Conservation (phyloP, 208 protist genomes). For the Trypanosoma vivax region DNA sequence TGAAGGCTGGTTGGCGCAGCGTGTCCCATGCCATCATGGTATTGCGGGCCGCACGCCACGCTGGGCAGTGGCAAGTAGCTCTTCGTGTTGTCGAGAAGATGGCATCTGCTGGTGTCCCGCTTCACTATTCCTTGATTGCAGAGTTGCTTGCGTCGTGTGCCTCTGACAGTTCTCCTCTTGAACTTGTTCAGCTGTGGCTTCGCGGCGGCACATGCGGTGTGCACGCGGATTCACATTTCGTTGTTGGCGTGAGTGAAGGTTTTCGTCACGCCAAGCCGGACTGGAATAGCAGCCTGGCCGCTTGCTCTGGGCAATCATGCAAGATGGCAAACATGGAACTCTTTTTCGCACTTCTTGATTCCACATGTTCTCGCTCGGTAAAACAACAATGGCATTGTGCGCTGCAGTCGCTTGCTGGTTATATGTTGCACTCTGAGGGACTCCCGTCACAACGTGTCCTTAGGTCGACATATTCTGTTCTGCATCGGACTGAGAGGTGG, state of each 20-base stretch:
- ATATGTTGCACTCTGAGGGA: background rate
- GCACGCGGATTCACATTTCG: background rate
- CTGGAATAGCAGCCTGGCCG: background rate
- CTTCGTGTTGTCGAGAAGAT: slow-evolving; percentile 6
- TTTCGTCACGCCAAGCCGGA: background rate
- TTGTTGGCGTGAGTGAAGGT: background rate
- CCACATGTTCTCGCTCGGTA: background rate
- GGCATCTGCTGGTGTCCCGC: background rate
- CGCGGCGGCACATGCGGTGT: background rate
- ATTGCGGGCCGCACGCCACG: slow-evolving; percentile 6
- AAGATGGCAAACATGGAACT: background rate
- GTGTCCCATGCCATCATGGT: background rate
- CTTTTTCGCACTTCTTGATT: slow-evolving; percentile 8
- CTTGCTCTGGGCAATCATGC: background rate
- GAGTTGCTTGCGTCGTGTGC: slow-evolving; percentile 15
- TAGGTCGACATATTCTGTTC: slow-evolving; percentile 8
- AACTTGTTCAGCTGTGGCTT: slow-evolving; percentile 17
- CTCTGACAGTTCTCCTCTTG: slow-evolving; percentile 5
- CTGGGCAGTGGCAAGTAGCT: slow-evolving; percentile 6
- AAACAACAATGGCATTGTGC: slow-evolving; percentile 9
- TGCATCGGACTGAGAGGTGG: slow-evolving; percentile 7
- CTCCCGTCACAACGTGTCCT: slow-evolving; percentile 6
- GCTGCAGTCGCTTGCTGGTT: slow-evolving; percentile 7
- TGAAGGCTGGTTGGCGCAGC: background rate
- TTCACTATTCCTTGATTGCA: slow-evolving; percentile 8